Evolutionary conservation across 2,329 filamentous ascomycete genomes (phyloP).

Genomic region (Neopestalotiopsis rosae): DNA sequence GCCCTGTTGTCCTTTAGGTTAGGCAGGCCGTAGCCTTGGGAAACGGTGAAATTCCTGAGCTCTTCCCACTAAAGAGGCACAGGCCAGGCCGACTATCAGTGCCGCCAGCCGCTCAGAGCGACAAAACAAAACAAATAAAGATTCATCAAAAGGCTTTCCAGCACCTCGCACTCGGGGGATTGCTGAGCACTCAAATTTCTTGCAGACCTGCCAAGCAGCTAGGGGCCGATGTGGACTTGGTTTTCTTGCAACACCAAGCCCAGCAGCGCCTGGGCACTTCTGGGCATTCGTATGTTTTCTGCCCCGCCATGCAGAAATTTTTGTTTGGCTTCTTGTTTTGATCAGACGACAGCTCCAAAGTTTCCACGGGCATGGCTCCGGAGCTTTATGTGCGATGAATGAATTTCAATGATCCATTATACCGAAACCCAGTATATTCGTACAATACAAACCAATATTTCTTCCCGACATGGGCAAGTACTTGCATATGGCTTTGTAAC

Average conservation of each 20-base stretch:
- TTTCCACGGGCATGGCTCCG: too few relatives aligned
- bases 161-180: not conserved
- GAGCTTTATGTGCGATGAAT: too few relatives aligned
- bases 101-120: not conserved
- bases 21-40: not conserved
- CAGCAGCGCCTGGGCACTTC: not conserved
- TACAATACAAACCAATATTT: too few relatives aligned
- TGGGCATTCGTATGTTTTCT: slow-evolving; percentile 9
- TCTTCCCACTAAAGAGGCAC: not conserved
- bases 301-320: slow-evolving; percentile 9
- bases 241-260: slow-evolving; percentile 1
- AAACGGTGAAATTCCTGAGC: not conserved
- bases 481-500: not conserved
- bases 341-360: not conserved
- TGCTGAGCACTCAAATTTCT: not conserved
- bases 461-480: not conserved
- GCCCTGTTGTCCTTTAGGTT: not conserved
- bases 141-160: not conserved
- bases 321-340: not conserved
- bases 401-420: too few relatives aligned
- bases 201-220: slow-evolving; percentile 11
- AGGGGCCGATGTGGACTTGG: slow-evolving; percentile 5
- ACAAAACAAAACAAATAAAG: not conserved
- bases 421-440: too few relatives aligned
- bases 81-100: not conserved